Base-by-base conservation (phyloP, 257 asterid genomes). In the Avicennia marina region DNA sequence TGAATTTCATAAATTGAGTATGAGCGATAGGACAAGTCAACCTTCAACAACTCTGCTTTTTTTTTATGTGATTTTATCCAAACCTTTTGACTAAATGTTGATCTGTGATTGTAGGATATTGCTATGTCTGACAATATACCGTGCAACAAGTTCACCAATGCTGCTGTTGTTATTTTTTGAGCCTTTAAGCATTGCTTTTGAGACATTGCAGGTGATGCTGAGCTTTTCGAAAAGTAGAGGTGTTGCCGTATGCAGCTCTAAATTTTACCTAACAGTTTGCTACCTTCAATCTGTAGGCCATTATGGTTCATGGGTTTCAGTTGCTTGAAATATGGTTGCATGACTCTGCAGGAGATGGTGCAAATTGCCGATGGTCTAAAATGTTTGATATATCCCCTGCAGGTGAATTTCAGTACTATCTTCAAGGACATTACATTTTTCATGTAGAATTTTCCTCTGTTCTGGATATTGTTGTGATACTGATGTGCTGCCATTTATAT, bases 241-340 rank as follows among this genome's bases (percentile, higher is more conserved):
- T 17, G 8, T 36, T 67, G 33, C 49, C 5, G 10, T 53, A 12
- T 24, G 54, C 19, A 20, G 27, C 31, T 19, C 32, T 22, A 36
- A 15, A 53, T 40, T 22, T 63, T 68, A 22, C 20, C 60, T 78
- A 41, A 78, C 68, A 7, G 58, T 53, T 58, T 63, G 20, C 48
- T 56, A 56, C 66, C 15, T 70, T 44, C 60, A 58, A 50, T 64
- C 43, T 72, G 66, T 68, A 90, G 97, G 97, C 95, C 72, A 72
- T 90, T 77, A 90, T 90, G 75, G 90, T 86, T 65, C 95, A 90
- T 64, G 96, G 97, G 53, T 86, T 90, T 81, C 97, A 90, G 74
- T 74, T 90, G 70, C 95, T 90, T 58, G 97, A 90, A 67, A 75
- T 90, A 76, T 86, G 87, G 89, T 65, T 85, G 75, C 89, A 82